Conservation (phyloP, 1,284 basidiomycete species). For the Cryptococcus sp. region DNA sequence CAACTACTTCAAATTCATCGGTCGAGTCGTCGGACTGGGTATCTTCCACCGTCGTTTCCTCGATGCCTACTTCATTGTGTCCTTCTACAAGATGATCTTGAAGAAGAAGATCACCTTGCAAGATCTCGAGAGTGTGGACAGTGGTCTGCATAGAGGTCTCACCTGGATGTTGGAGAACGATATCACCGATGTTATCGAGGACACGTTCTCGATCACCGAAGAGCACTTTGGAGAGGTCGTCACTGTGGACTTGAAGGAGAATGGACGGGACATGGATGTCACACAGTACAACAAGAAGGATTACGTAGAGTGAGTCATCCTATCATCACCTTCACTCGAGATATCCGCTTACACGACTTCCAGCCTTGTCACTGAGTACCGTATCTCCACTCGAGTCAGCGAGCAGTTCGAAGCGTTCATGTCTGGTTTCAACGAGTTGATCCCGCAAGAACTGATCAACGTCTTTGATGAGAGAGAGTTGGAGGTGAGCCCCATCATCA, state of each 20-base stretch:
- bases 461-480: slow-evolving; percentile 98
- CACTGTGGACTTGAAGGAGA: slow-evolving; percentile 87
- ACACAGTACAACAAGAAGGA: slow-evolving; percentile 99
- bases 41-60: slow-evolving; percentile 99
- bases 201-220: slow-evolving; percentile 92
- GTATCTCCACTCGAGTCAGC: slow-evolving; percentile 88
- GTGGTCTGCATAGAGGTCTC: slow-evolving; percentile 85
- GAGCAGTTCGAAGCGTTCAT: slow-evolving; percentile 97
- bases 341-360: slow-evolving; percentile 2
- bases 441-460: slow-evolving; percentile 91
- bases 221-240: slow-evolving; percentile 97
- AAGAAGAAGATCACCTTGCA: slow-evolving; percentile 79
- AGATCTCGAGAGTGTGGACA: slow-evolving; percentile 90
- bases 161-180: slow-evolving; percentile 99
- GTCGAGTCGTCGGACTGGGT: slow-evolving; percentile 87
- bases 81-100: slow-evolving; percentile 99
- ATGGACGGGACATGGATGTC: slow-evolving; percentile 79
- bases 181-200: slow-evolving; percentile 90
- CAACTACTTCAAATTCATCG: slow-evolving; percentile 99
- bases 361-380: slow-evolving; percentile 83
- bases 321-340: too few species aligned
- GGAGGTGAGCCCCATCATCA: slow-evolving; percentile 57
- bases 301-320: slow-evolving; percentile 72
- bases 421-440: slow-evolving; percentile 91
- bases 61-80: slow-evolving; percentile 97